Evolutionary conservation across 768 basidiomycete species (phyloP).

Genomic region (Mycena galericulata): DNA sequence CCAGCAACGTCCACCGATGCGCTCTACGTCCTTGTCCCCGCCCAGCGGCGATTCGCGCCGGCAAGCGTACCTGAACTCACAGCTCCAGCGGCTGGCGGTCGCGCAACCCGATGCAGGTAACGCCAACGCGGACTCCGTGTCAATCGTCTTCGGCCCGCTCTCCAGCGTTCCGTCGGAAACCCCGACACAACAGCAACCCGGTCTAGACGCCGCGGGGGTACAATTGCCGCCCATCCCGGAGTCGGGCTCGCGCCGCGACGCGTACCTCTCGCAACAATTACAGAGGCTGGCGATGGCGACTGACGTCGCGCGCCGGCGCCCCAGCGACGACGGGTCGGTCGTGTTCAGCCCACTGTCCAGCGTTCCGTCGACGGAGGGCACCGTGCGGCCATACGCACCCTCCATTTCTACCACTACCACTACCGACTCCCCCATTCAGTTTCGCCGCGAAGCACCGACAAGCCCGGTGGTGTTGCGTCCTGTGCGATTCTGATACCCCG

Average conservation of each 20-base stretch:
- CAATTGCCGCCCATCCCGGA: slow-evolving; percentile 8
- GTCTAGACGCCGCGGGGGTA: not conserved
- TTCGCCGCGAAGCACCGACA: not conserved
- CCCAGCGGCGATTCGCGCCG: slow-evolving; percentile 2
- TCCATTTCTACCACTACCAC: slow-evolving; percentile 16
- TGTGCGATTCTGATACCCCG: no score
- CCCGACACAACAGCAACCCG: not conserved
- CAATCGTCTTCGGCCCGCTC: slow-evolving; percentile 22
- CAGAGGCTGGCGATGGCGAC: slow-evolving; percentile 1
- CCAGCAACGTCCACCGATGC: not conserved
- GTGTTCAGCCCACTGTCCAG: slow-evolving; percentile 26
- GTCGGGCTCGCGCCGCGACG: slow-evolving; percentile 20
- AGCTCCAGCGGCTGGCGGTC: slow-evolving; percentile 20
- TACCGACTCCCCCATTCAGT: slow-evolving; percentile 19
- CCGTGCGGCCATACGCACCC: not conserved
- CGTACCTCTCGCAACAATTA: slow-evolving; percentile 24
- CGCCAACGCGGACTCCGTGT: not conserved
- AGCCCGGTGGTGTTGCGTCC: no score
- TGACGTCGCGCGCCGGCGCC: slow-evolving; percentile 4
- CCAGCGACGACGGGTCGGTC: slow-evolving; percentile 4
- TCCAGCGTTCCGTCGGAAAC: slow-evolving; percentile 30
- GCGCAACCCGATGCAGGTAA: not conserved
- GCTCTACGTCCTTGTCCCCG: not conserved
- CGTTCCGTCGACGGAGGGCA: slow-evolving; percentile 27
- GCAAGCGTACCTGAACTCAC: slow-evolving; percentile 24